phyloP scores from a whole-genome alignment of 371 early-diverging fungal genomes.

The Parasitella parasitica region DNA sequence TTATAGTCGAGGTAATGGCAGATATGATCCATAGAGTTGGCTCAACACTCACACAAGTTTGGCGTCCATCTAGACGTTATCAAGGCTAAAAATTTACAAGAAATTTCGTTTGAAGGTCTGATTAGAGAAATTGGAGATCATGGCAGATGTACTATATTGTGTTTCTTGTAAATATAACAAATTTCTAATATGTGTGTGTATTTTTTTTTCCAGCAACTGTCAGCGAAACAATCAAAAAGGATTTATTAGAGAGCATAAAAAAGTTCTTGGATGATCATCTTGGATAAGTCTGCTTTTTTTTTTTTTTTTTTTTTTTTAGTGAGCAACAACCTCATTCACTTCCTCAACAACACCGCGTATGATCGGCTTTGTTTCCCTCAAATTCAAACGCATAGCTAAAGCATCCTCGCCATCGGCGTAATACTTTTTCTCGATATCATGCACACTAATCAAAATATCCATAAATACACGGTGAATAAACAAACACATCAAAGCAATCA shows the following conservation, averaged over 20 bases:
- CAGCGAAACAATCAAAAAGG: conserved; percentile 29
- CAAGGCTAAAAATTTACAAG: conserved; percentile 11
- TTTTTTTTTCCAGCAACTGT: conserved; percentile 23
- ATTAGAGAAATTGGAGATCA: conserved; percentile 23
- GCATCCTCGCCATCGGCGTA: conserved; percentile 98
- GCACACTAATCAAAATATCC: conserved; percentile 54
- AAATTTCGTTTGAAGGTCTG: conserved; percentile 13
- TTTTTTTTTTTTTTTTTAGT: no score
- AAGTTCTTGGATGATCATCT: conserved; percentile 27
- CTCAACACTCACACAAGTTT: background rate
- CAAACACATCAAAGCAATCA: background rate
- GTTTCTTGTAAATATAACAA: background rate
- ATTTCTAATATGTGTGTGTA: background rate
- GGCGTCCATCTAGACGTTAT: conserved; percentile 4
- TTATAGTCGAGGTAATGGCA: conserved; percentile 26
- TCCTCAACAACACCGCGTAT: conserved; percentile 41
- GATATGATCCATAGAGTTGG: no score
- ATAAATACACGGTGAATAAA: background rate
- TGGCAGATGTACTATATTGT: conserved; percentile 21
- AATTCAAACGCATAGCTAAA: conserved; percentile 70
- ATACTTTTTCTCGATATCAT: conserved; percentile 92
- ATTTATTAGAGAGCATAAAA: conserved; percentile 25
- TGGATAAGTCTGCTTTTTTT: no score
- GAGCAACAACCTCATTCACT: conserved; percentile 32
- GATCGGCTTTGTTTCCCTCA: conserved; percentile 40